Base-by-base conservation (phyloP, 305 asterid species). In the Rubia tinctorum region DNA sequence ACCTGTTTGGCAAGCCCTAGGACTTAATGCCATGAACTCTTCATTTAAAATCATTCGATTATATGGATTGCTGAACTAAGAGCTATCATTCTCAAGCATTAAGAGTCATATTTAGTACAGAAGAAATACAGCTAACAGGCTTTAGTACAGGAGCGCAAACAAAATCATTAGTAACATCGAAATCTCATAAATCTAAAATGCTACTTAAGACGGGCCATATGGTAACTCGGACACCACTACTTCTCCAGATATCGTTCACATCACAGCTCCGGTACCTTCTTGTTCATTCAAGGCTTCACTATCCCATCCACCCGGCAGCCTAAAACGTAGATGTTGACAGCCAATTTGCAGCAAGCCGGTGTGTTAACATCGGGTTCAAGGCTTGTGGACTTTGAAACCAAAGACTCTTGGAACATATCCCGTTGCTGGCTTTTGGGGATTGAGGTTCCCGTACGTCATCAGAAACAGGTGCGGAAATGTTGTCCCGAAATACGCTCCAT, bases 391-490 rank as follows among this genome's bases (percentile, higher is more conserved):
- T 77, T 84, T 85, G 75, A 85, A 87, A 44, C 88, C 89, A 30
- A 85, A 87, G 72, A 85, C 87, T 77, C 82, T 85, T 10, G 88
- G 91, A 30, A 86, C 84, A 43, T 85, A 87, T 68, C 80, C 81
- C 82, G 80, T 86, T 44, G 85, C 53, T 47, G 82, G 58, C 84
- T 85, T 85, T 72, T 80, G 87, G 25, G 89, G 91, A 62, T 85
- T 87, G 43, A 87, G 87, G 73, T 85, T 85, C 68, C 87, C 88
- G 63, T 87, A 85, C 0, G 91, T 87, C 90, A 87, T 85, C 73
- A 87, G 79, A 71, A 87, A 87, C 72, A 87, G 68, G 78, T 85
- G 86, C 3, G 91, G 86, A 58, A 87, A 87, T 60, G 91, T 84
- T 2, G 89, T 84, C 45, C 90, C 87, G 14, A 84, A 81, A 73